Conservation (phyloP, 164 flowering plant species). For the Cinnamomum micranthum region DNA sequence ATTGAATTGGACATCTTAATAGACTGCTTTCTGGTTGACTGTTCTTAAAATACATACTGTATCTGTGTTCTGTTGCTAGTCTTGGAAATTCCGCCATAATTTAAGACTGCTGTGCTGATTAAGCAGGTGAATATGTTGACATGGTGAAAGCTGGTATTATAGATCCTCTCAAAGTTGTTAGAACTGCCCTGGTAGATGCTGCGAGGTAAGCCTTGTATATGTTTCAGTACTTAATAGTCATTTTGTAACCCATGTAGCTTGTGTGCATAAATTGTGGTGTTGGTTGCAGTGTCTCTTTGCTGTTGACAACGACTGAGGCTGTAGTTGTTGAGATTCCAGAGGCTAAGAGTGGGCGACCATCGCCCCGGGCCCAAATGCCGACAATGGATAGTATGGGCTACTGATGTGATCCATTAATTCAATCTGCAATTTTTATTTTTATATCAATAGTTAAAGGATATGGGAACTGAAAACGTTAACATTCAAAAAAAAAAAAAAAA, state of each 20-base stretch:
- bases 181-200: conserved; percentile 87
- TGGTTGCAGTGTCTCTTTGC: conserved; percentile 61
- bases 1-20: too few relatives aligned
- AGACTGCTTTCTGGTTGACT: neutral
- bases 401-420: neutral
- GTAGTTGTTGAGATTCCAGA: conserved; percentile 40
- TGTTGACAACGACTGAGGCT: conserved; percentile 77
- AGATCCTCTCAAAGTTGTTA: conserved; percentile 84
- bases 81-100: neutral
- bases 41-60: neutral
- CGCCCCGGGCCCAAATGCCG: conserved; percentile 38
- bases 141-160: conserved; percentile 91
- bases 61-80: neutral
- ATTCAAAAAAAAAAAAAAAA: too few relatives aligned
- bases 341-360: conserved; percentile 33
- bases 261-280: neutral
- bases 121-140: conserved; percentile 69
- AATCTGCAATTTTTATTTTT: neutral
- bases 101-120: conserved; percentile 6
- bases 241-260: neutral
- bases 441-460: neutral
- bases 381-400: conserved; percentile 30
- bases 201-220: conserved; percentile 56
- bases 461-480: neutral
- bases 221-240: neutral